These are phyloP conservation scores for Ajuga reptans DNA, from an alignment of 305 asterid genomes.

Conservation along the genomic window DNA sequence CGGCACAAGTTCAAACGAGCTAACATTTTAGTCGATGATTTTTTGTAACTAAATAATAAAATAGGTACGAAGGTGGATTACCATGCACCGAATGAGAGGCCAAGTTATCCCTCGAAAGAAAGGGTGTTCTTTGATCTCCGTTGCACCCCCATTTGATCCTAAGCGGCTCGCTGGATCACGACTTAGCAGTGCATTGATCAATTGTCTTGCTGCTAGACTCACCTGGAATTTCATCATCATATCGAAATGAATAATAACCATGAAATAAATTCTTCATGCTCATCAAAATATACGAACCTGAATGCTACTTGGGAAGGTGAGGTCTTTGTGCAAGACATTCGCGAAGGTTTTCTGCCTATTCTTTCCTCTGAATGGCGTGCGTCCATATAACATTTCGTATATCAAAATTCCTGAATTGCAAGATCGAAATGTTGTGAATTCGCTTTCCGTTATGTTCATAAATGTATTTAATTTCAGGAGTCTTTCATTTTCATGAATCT, in stretches of 20 bases:
- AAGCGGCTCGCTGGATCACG: slow-evolving; percentile 79
- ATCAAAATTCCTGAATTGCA: slow-evolving; percentile 65
- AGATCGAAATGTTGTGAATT: slow-evolving; percentile 3
- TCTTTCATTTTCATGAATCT: slow-evolving; percentile 15
- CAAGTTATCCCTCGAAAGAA: slow-evolving; percentile 82
- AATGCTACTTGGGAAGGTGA: slow-evolving; percentile 97
- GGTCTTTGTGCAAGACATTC: slow-evolving; percentile 87
- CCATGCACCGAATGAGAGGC: slow-evolving; percentile 96
- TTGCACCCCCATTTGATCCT: slow-evolving; percentile 86
- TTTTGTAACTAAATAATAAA: neutral
- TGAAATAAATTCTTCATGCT: neutral
- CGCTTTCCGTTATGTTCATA: neutral
- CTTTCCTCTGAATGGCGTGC: slow-evolving; percentile 96
- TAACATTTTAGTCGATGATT: neutral
- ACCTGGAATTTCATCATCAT: slow-evolving; percentile 39
- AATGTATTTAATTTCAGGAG: no score
- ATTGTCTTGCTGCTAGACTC: slow-evolving; percentile 70
- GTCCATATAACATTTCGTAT: slow-evolving; percentile 94
- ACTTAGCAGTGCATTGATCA: slow-evolving; percentile 62
- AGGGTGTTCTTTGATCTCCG: slow-evolving; percentile 76
- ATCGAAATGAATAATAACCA: neutral
- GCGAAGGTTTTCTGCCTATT: slow-evolving; percentile 94
- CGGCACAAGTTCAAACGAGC: neutral
- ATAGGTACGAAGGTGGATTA: slow-evolving; percentile 25
- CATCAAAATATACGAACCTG: slow-evolving; percentile 31